A percentile compares a stretch with the other conserved stretches of the same genome.
These are phyloP conservation scores for Marasmius tenuissimus DNA, from an alignment of 1,284 basidiomycete genomes.

Conservation along the genomic window DNA sequence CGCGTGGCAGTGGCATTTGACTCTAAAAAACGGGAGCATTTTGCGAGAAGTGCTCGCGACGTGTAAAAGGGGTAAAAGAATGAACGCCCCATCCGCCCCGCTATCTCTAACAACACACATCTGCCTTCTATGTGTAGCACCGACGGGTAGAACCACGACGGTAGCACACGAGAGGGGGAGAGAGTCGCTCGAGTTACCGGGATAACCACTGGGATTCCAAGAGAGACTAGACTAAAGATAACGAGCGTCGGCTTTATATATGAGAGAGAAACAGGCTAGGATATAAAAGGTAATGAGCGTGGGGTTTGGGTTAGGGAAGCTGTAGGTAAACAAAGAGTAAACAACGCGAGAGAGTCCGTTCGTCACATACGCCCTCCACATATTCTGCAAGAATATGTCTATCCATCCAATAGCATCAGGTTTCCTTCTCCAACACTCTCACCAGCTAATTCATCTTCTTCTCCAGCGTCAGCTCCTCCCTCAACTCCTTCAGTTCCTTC, in stretches of 20 bases:
- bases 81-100: no score
- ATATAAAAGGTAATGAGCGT: neutral
- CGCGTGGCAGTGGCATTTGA: no score
- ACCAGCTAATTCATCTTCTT: neutral
- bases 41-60: no score
- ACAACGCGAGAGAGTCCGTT: neutral
- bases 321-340: neutral
- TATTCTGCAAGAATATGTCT: neutral
- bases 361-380: constrained; percentile 4
- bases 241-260: neutral
- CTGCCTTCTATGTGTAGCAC: neutral
- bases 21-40: no score
- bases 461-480: neutral
- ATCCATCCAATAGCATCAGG: neutral
- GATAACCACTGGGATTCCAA: neutral
- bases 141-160: neutral
- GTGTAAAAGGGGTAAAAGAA: no score
- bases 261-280: neutral
- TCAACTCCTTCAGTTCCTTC: neutral
- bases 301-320: neutral
- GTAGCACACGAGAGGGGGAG: neutral
- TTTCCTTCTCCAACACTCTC: neutral
- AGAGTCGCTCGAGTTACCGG: neutral
- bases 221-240: neutral
- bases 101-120: no score